A percentile compares a stretch with the other conserved stretches of the same genome.
These are phyloP conservation scores for Colletotrichum sp. DNA, from an alignment of 2,329 filamentous ascomycete species.

Conservation along the genomic window DNA sequence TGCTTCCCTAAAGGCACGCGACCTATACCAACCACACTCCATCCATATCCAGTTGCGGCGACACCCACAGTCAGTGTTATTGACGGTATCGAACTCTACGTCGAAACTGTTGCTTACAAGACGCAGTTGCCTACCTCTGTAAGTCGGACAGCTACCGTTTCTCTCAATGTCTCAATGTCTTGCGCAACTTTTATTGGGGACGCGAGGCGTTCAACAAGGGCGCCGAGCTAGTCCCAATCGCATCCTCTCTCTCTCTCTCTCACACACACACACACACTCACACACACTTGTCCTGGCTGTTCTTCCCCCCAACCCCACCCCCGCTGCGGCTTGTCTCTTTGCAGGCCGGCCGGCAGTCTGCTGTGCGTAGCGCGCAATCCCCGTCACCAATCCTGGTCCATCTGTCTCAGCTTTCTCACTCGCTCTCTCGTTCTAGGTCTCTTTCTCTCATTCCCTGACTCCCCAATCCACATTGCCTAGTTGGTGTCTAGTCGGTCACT, in stretches of 20 bases:
- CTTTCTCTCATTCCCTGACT: background rate
- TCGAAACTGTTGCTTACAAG: background rate
- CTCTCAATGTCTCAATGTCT: constrained; percentile 14
- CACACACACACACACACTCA: background rate
- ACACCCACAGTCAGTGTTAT: background rate
- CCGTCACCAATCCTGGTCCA: background rate
- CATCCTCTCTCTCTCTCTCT: background rate
- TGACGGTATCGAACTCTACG: background rate
- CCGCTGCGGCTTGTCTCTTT: constrained; percentile 13
- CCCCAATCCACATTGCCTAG: background rate
- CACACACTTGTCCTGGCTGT: background rate
- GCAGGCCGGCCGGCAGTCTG: background rate
- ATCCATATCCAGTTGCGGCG: background rate
- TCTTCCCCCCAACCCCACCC: background rate
- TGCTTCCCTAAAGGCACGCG: background rate
- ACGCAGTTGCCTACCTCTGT: background rate
- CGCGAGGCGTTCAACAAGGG: constrained; percentile 20
- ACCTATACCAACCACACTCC: background rate
- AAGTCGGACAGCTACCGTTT: background rate
- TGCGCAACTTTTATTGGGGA: constrained; percentile 15
- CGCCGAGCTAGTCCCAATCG: background rate
- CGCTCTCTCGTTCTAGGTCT: background rate
- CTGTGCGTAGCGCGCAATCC: background rate
- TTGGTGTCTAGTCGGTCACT: background rate
- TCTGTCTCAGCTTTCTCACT: background rate